Evolutionary conservation across 2,329 filamentous ascomycete species (phyloP).

Genomic region (Colletotrichum orbiculare): DNA sequence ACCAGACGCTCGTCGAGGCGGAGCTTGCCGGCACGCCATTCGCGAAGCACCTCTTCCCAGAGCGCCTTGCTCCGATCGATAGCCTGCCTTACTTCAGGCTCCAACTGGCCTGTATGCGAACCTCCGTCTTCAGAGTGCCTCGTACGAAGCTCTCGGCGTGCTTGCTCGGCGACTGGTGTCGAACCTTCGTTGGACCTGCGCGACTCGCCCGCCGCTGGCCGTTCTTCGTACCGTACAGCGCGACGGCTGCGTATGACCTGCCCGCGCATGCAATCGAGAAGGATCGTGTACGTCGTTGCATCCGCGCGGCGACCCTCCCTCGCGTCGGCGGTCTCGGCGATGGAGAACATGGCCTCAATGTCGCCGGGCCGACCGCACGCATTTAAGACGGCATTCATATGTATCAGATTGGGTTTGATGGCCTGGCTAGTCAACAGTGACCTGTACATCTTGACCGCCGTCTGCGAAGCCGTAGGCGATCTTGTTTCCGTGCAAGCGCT

Average conservation of each 20-base stretch:
- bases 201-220: no score
- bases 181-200: no score
- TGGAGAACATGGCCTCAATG: conserved; percentile 82
- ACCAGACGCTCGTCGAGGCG: conserved; percentile 82
- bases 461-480: conserved; percentile 63
- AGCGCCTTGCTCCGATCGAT: conserved; percentile 77
- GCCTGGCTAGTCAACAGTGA: conserved; percentile 70
- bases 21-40: conserved; percentile 79
- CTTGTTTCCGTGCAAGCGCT: conserved; percentile 66
- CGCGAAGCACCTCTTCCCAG: conserved; percentile 83
- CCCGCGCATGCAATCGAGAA: conserved; percentile 79
- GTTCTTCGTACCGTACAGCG: no score
- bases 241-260: conserved; percentile 46
- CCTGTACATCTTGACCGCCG: conserved; percentile 81
- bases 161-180: no score
- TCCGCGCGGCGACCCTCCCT: conserved; percentile 69
- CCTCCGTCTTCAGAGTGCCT: no score
- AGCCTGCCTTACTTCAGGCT: conserved; percentile 49
- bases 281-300: conserved; percentile 80
- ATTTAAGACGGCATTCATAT: conserved; percentile 88
- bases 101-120: no score
- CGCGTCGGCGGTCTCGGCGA: conserved; percentile 78
- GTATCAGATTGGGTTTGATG: conserved; percentile 79
- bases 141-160: no score
- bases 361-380: conserved; percentile 81